Conservation (phyloP, 495 filamentous ascomycete species). For the Tuber borchii region DNA sequence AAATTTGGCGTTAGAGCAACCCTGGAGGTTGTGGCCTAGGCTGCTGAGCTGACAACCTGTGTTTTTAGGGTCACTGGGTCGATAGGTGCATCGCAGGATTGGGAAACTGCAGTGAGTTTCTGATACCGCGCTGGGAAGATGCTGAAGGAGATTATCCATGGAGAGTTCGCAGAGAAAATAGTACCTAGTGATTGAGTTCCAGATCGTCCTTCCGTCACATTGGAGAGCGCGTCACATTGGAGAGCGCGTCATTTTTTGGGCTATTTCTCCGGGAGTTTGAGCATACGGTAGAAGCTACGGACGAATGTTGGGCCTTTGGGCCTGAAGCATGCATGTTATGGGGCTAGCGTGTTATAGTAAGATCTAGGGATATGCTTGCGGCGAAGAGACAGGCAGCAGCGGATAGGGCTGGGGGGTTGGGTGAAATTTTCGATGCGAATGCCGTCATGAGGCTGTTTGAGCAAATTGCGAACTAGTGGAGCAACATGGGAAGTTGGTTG, state of each 20-base stretch:
- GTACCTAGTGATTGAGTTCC: conserved; percentile 94
- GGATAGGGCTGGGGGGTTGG: conserved; percentile 51
- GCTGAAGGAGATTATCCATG: conserved; percentile 67
- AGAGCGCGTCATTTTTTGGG: conserved; percentile 76
- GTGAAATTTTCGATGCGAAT: conserved; percentile 86
- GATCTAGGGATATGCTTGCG: conserved; percentile 74
- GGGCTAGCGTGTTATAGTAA: conserved; percentile 78
- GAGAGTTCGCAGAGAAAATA: conserved; percentile 84
- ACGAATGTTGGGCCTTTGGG: conserved; percentile 84
- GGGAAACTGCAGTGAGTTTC: conserved; percentile 92
- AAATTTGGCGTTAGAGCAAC: conserved; percentile 85
- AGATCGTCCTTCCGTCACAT: conserved; percentile 77
- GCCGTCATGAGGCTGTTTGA: conserved; percentile 88
- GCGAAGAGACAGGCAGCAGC: conserved; percentile 40
- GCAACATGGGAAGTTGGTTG: conserved; percentile 78
- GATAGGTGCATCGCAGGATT: conserved; percentile 97
- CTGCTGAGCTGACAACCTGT: conserved; percentile 90
- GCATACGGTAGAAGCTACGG: conserved; percentile 74
- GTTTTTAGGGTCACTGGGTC: conserved; percentile 92
- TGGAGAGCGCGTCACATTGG: conserved; percentile 78
- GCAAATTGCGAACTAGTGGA: conserved; percentile 92
- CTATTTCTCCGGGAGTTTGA: conserved; percentile 93
- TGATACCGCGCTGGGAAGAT: conserved; percentile 74
- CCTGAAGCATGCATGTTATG: conserved; percentile 94
- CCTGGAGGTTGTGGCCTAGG: conserved; percentile 86